Percentiles rank a stretch among this genome's conserved stretches.
Evolutionary conservation across 1,284 basidiomycete genomes (phyloP).

Genomic region (Takashimella tepidaria): DNA sequence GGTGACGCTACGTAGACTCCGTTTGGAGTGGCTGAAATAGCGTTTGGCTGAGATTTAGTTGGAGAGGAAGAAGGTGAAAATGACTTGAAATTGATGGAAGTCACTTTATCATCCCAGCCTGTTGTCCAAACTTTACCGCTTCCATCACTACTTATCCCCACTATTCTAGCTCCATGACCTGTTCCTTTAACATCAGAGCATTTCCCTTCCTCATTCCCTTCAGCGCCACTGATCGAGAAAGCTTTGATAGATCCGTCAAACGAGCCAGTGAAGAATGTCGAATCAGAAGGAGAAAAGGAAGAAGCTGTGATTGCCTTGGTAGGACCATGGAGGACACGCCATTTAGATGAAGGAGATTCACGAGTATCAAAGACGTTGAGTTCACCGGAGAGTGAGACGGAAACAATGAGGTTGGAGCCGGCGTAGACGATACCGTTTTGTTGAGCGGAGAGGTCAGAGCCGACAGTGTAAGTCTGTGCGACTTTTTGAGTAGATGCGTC

Average conservation of each 20-base stretch:
- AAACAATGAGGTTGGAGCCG: slow-evolving; percentile 67
- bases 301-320: slow-evolving; percentile 73
- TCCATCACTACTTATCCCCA: slow-evolving; percentile 54
- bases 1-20: slow-evolving; percentile 69
- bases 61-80: slow-evolving; percentile 52
- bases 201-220: slow-evolving; percentile 43
- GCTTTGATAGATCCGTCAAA: slow-evolving; percentile 75
- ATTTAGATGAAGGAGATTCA: slow-evolving; percentile 54
- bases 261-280: slow-evolving; percentile 73
- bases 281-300: slow-evolving; percentile 45
- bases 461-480: slow-evolving; percentile 64
- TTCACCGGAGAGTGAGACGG: slow-evolving; percentile 76
- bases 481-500: slow-evolving; percentile 68
- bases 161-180: slow-evolving; percentile 67
- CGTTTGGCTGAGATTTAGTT: slow-evolving; percentile 65
- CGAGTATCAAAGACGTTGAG: slow-evolving; percentile 81
- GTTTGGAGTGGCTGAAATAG: slow-evolving; percentile 56
- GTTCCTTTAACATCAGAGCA: slow-evolving; percentile 58
- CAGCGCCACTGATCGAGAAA: slow-evolving; percentile 47
- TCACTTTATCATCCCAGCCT: slow-evolving; percentile 69
- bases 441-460: slow-evolving; percentile 62
- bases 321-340: slow-evolving; percentile 63
- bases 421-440: slow-evolving; percentile 88
- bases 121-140: slow-evolving; percentile 58
- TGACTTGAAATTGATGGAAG: slow-evolving; percentile 53